Evolutionary conservation across 306 rosid genomes (phyloP), one percentile per base, ranked within the genome.

Genomic region (Calophaca sinica): DNA sequence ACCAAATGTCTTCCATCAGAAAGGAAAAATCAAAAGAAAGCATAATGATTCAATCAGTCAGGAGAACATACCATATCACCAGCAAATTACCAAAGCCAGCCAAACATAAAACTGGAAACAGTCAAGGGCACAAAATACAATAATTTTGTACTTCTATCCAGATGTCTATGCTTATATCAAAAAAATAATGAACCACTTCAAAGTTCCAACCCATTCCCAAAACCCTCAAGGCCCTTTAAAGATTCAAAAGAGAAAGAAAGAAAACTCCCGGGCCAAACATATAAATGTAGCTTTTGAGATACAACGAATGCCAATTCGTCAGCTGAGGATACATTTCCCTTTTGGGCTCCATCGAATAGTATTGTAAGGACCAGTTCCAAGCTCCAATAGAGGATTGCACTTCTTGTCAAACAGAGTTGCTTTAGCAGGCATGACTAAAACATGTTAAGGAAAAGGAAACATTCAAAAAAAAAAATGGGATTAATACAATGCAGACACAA

Each of bases 41-140:
- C 28, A 48, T 15, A 69, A 80, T 41, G 70, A 68, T 68, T 74
- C 62, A 78, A 79, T 75, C 50, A 70, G 68, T 75, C 14, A 12
- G 62, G 57, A 46, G 75, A 54, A 79, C 91, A 75, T 91, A 94
- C 98, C 98, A 94, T 88, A 70, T 91, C 89, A 75, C 98, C 97
- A 42, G 98, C 44, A 94, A 87, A 82, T 94, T 94, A 57, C 98
- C 98, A 38, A 94, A 94, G 63, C 98, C 98, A 38, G 97, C 97
- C 87, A 94, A 79, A 84, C 97, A 90, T 54, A 94, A 78, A 85
- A 94, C 98, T 94, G 76, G 69, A 76, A 58, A 71, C 55, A 75
- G 84, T 94, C 88, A 94, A 88, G 96, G 92, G 54, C 49, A 79
- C 77, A 82, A 68, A 75, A 53, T 71, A 42, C 74, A 61, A 54